Evolutionary conservation across 495 filamentous ascomycete genomes (phyloP).

Genomic region (Melanomma pulvis-pyrius): DNA sequence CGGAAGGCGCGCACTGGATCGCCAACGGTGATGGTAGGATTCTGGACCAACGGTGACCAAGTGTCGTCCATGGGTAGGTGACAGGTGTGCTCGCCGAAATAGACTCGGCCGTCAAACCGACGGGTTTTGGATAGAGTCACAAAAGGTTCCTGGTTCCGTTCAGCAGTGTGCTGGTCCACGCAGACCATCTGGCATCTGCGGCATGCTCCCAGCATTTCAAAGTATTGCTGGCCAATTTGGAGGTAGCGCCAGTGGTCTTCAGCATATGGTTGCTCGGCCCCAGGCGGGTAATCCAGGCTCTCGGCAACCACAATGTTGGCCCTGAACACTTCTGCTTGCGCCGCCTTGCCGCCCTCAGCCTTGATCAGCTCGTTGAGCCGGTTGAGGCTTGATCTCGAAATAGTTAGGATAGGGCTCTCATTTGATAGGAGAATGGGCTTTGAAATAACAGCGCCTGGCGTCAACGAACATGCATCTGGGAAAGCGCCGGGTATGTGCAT

Average conservation of each 20-base stretch:
- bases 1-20: slow-evolving; percentile 52
- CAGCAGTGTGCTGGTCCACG: slow-evolving; percentile 79
- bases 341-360: slow-evolving; percentile 57
- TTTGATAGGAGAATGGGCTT: slow-evolving; percentile 82
- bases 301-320: slow-evolving; percentile 79
- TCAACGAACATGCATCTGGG: slow-evolving; percentile 52
- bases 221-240: slow-evolving; percentile 56
- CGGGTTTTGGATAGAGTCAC: slow-evolving; percentile 84
- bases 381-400: slow-evolving; percentile 78
- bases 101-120: slow-evolving; percentile 76
- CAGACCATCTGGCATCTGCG: slow-evolving; percentile 95
- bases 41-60: slow-evolving; percentile 40
- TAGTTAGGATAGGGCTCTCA: slow-evolving; percentile 86
- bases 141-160: slow-evolving; percentile 81
- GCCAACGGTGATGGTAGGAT: slow-evolving; percentile 60
- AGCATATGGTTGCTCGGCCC: slow-evolving; percentile 58
- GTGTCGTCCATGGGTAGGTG: slow-evolving; percentile 46
- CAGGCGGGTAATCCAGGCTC: slow-evolving; percentile 47
- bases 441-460: slow-evolving; percentile 42
- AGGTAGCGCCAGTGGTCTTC: slow-evolving; percentile 61
- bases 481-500: slow-evolving; percentile 59
- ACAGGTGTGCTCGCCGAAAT: slow-evolving; percentile 75
- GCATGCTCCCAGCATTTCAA: slow-evolving; percentile 78
- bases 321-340: slow-evolving; percentile 73
- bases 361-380: slow-evolving; percentile 72